Evolutionary conservation across 2,329 filamentous ascomycete species (phyloP).

Genomic region (Cordyceps cicadae): DNA sequence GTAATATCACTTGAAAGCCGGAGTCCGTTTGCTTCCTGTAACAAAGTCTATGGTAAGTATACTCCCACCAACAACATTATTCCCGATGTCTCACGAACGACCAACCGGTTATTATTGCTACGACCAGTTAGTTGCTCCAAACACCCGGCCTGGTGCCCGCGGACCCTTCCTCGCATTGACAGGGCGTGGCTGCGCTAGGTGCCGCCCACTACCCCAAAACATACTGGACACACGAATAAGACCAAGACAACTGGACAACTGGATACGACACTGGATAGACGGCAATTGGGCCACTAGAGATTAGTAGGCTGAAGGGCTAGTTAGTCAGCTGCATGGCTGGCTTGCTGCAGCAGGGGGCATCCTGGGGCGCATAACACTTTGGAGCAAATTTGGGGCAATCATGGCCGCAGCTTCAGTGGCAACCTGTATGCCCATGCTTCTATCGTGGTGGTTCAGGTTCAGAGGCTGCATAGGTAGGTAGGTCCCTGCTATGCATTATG

Average conservation of each 20-base stretch:
- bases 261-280: neutral
- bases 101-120: neutral
- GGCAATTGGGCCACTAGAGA: neutral
- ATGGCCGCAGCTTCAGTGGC: constrained; percentile 9
- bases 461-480: neutral
- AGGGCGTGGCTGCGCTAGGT: constrained; percentile 6
- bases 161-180: neutral
- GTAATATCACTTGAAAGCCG: neutral
- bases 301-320: constrained; percentile 1
- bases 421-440: neutral
- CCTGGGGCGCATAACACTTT: neutral
- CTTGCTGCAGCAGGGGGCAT: constrained; percentile 8
- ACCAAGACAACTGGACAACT: neutral
- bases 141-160: neutral
- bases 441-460: neutral
- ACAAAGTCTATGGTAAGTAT: neutral
- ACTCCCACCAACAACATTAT: neutral
- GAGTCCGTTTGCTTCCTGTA: neutral
- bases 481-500: no score
- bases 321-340: constrained; percentile 2
- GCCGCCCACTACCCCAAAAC: neutral
- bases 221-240: neutral
- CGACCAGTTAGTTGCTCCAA: neutral
- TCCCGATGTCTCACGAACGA: neutral
- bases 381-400: constrained; percentile 2